phyloP scores from a whole-genome alignment of 805 yeast species.

The Isabelozyma rhagii region DNA sequence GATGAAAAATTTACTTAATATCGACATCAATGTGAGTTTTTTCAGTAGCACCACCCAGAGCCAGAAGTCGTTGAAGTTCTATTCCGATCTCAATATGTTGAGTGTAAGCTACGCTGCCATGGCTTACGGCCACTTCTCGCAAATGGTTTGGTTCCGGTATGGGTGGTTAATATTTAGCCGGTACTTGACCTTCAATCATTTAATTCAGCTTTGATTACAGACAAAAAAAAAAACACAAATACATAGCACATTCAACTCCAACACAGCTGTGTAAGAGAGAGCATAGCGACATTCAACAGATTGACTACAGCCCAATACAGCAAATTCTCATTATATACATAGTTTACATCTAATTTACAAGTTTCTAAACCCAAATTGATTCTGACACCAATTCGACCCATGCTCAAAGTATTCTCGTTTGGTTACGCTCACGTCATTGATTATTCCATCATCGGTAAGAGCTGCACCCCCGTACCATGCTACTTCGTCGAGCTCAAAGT shows the following conservation, averaged over 20 bases:
- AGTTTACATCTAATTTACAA: slow-evolving; percentile 4
- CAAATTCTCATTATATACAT: background rate
- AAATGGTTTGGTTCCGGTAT: slow-evolving; percentile 93
- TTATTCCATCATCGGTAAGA: slow-evolving; percentile 37
- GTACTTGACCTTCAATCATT: slow-evolving; percentile 74
- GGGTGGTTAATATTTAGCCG: slow-evolving; percentile 80
- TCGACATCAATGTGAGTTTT: slow-evolving; percentile 38
- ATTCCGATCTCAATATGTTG: slow-evolving; percentile 37
- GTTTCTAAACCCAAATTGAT: slow-evolving; percentile 45
- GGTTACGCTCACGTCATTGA: slow-evolving; percentile 57
- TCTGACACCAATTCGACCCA: slow-evolving; percentile 61
- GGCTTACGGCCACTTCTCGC: slow-evolving; percentile 80
- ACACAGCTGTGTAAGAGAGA: background rate
- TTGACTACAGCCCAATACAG: background rate
- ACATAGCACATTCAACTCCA: background rate
- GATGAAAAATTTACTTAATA: slow-evolving; percentile 14
- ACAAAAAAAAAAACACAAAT: background rate
- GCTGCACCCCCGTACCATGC: slow-evolving; percentile 38
- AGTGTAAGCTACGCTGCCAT: slow-evolving; percentile 60
- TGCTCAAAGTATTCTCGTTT: slow-evolving; percentile 82
- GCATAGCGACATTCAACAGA: background rate
- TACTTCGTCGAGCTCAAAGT: slow-evolving; percentile 21
- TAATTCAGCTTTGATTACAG: slow-evolving; percentile 27
- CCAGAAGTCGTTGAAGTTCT: slow-evolving; percentile 31
- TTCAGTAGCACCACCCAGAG: slow-evolving; percentile 17